phyloP scores from a whole-genome alignment of 768 basidiomycete species.

The Tylopilus subfusipes region DNA sequence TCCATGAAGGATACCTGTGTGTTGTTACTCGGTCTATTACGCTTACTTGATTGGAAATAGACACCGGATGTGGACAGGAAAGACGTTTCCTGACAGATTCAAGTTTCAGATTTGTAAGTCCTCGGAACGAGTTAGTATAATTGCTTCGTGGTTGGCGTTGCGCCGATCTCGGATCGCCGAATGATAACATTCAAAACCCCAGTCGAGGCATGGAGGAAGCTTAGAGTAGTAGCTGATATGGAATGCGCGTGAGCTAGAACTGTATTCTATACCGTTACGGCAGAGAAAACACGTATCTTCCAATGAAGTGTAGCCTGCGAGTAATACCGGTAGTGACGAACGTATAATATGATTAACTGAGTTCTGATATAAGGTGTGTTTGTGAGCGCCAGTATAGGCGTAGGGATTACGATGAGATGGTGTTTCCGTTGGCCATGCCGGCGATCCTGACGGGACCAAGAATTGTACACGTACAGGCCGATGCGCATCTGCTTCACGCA shows the following conservation, averaged over 20 bases:
- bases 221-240: background rate
- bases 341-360: background rate
- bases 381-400: background rate
- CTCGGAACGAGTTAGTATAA: background rate
- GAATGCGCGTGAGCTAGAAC: background rate
- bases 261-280: background rate
- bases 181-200: background rate
- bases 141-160: background rate
- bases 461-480: background rate
- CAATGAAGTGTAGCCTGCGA: background rate
- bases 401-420: background rate
- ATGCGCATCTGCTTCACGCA: background rate
- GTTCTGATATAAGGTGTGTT: background rate
- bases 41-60: slow-evolving; percentile 32
- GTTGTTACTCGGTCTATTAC: slow-evolving; percentile 23
- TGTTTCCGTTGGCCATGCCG: background rate
- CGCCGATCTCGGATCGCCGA: background rate
- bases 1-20: slow-evolving; percentile 22
- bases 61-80: background rate
- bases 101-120: background rate
- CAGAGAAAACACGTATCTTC: background rate
- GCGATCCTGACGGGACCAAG: background rate
- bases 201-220: background rate
- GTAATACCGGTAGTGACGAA: background rate
- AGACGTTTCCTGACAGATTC: background rate